Conservation (phyloP, 768 basidiomycete species). For the Antrodiella citrinella region DNA sequence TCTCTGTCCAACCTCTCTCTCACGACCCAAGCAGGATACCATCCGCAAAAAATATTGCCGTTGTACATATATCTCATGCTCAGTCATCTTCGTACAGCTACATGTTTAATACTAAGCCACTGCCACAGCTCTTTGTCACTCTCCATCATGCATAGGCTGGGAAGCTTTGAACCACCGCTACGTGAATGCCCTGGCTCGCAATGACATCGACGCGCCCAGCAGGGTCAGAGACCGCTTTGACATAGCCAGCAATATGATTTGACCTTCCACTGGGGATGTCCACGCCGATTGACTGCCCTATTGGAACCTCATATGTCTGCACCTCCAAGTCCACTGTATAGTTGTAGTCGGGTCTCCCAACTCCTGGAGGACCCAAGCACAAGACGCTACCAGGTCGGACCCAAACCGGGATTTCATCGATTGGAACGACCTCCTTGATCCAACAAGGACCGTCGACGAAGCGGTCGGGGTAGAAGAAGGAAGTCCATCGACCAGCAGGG, state of each 20-base stretch:
- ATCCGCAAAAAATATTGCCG: too few relatives aligned
- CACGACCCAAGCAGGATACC: too few relatives aligned
- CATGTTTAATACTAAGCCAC: too few relatives aligned
- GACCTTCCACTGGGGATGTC: conserved; percentile 39
- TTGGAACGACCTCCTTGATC: conserved; percentile 54
- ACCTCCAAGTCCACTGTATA: conserved; percentile 41
- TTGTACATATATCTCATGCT: too few relatives aligned
- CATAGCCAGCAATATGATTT: conserved; percentile 30
- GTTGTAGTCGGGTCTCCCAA: conserved; percentile 54
- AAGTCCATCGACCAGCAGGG: conserved; percentile 54
- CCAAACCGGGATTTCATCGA: conserved; percentile 62
- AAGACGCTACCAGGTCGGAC: conserved; percentile 52
- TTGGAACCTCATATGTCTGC: conserved; percentile 44
- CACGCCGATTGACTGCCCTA: conserved; percentile 29
- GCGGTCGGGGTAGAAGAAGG: conserved; percentile 46
- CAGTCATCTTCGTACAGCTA: too few relatives aligned
- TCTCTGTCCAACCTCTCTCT: too few relatives aligned
- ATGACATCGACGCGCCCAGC: conserved; percentile 25
- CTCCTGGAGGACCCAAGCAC: conserved; percentile 44
- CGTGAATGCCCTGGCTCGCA: conserved; percentile 1
- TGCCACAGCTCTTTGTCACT: too few relatives aligned
- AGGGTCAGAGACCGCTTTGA: conserved; percentile 28
- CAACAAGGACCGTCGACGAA: conserved; percentile 51
- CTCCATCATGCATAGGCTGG: not conserved
- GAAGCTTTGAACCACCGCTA: not conserved